A percentile compares a stretch with the other conserved stretches of the same genome.
Conservation (phyloP, 345 rosid genomes). For the Passiflora organensis region DNA sequence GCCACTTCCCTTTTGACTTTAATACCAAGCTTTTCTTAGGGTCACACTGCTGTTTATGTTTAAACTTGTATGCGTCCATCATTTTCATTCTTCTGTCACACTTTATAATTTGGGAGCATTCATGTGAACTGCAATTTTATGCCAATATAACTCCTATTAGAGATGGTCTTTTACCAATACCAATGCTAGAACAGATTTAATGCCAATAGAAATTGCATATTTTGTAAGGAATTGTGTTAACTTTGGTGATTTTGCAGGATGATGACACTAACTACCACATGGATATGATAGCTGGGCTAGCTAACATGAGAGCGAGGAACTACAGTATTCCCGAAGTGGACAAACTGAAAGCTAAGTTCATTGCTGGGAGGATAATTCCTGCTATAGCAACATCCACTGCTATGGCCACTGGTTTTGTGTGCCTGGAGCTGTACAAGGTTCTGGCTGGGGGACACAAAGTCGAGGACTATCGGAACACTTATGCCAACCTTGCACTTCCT, state of each 20-base stretch:
- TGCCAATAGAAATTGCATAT: neutral
- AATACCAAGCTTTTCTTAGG: neutral
- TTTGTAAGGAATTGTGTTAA: neutral
- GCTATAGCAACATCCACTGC: conserved; percentile 97
- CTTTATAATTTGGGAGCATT: neutral
- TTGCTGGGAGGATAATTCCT: conserved; percentile 97
- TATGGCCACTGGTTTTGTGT: conserved; percentile 93
- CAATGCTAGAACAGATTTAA: no score
- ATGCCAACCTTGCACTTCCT: conserved; percentile 92
- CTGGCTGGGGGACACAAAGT: conserved; percentile 63
- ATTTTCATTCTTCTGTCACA: no score
- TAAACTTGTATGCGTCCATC: neutral
- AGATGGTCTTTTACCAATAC: no score
- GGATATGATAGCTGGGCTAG: conserved; percentile 95
- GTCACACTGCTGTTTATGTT: neutral
- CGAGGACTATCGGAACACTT: conserved; percentile 93
- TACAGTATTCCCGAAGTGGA: conserved; percentile 94
- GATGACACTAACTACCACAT: conserved; percentile 97
- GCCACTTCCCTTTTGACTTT: neutral
- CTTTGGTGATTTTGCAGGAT: conserved; percentile 45
- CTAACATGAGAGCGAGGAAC: conserved; percentile 99
- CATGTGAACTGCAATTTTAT: neutral
- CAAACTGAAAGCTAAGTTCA: conserved; percentile 94
- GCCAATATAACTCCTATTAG: no score
- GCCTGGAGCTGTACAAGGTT: conserved; percentile 93